These are phyloP conservation scores for Colletotrichum eleusines DNA, from an alignment of 2,329 filamentous ascomycete genomes.

Conservation along the genomic window DNA sequence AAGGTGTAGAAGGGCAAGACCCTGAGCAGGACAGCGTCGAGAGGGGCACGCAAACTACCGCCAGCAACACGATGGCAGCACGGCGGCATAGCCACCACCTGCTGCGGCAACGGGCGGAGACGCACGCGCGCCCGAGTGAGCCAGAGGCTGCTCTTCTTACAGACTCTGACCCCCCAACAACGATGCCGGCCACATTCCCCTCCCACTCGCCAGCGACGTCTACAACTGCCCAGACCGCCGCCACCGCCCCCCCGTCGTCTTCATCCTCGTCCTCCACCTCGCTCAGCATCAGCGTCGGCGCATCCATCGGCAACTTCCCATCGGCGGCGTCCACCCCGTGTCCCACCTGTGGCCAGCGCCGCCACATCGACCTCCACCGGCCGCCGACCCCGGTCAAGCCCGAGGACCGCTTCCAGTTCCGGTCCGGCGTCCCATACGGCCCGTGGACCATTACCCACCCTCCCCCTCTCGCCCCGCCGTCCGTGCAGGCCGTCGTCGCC, in stretches of 20 bases:
- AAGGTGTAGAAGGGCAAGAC: not conserved
- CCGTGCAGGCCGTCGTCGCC: not conserved
- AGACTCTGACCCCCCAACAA: constrained; percentile 31
- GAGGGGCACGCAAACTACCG: constrained; percentile 35
- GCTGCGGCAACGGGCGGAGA: constrained; percentile 25
- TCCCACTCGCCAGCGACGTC: constrained; percentile 32
- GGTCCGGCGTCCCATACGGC: constrained; percentile 35
- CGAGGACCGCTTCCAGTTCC: constrained; percentile 39
- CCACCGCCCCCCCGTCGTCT: constrained; percentile 21
- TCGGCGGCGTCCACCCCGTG: constrained; percentile 27
- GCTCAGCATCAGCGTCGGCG: constrained; percentile 34
- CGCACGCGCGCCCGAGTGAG: constrained; percentile 25
- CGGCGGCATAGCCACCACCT: constrained; percentile 10
- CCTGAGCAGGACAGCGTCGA: constrained; percentile 5
- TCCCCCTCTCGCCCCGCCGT: not conserved
- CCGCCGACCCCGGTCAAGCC: constrained; percentile 38
- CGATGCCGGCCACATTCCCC: constrained; percentile 20
- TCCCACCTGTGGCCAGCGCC: constrained; percentile 39
- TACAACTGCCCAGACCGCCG: constrained; percentile 37
- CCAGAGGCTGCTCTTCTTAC: constrained; percentile 12
- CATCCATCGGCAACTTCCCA: constrained; percentile 34
- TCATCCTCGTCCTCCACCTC: constrained; percentile 37
- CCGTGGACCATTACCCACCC: constrained; percentile 36
- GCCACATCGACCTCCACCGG: constrained; percentile 37
- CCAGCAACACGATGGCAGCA: not conserved